phyloP scores from a whole-genome alignment of 2,329 filamentous ascomycete genomes.

The Exophiala sp. region DNA sequence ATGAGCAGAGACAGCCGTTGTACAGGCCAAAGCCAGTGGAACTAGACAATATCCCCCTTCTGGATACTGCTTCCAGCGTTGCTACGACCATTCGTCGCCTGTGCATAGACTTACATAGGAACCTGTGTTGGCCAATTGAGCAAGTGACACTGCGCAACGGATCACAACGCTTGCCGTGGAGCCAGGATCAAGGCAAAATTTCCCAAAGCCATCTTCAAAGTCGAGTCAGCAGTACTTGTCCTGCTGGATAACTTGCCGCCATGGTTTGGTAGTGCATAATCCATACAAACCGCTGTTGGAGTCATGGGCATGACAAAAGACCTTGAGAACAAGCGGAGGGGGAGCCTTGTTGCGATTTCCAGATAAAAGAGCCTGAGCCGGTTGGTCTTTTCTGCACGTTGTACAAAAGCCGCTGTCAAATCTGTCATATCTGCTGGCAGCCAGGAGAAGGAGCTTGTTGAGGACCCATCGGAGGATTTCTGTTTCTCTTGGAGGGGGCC shows the following conservation, averaged over 20 bases:
- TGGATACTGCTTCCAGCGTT: neutral
- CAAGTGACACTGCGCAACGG: conserved; percentile 17
- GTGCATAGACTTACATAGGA: neutral
- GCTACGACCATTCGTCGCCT: neutral
- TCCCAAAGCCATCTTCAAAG: neutral
- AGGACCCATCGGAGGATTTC: conserved; percentile 11
- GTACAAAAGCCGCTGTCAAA: conserved; percentile 26
- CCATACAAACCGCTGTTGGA: neutral
- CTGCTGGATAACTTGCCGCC: neutral
- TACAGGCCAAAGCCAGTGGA: neutral
- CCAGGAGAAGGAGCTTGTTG: conserved; percentile 14
- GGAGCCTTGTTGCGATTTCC: neutral
- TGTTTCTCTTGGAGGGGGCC: conserved; percentile 5
- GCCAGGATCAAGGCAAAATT: conserved; percentile 7
- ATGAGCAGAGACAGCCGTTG: neutral
- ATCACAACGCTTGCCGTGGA: conserved; percentile 13
- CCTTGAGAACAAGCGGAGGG: neutral
- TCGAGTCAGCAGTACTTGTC: neutral
- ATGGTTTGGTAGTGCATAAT: neutral
- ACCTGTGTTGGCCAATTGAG: neutral
- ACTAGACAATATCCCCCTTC: neutral
- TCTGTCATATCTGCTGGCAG: conserved; percentile 25
- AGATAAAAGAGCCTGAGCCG: too few relatives aligned
- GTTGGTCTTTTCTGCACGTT: neutral
- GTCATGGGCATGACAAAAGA: neutral